These are phyloP conservation scores for Colletotrichum cuscutae DNA, from an alignment of 2,329 filamentous ascomycete species.

Conservation along the genomic window DNA sequence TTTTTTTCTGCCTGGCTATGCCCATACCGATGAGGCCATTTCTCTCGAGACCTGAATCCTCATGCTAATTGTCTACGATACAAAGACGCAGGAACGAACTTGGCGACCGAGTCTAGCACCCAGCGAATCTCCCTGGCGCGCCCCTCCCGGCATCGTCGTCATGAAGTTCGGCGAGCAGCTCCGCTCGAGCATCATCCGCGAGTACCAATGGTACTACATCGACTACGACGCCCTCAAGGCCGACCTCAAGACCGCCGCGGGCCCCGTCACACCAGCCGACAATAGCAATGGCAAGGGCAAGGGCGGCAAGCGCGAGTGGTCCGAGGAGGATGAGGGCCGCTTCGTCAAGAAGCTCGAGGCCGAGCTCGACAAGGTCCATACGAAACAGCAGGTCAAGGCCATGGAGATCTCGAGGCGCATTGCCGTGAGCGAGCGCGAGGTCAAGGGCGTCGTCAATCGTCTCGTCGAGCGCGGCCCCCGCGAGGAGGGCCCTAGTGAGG, in stretches of 20 bases:
- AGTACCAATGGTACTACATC: constrained; percentile 99
- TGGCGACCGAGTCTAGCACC: constrained; percentile 50
- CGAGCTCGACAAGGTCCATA: constrained; percentile 97
- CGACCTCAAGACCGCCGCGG: constrained; percentile 80
- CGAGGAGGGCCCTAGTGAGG: constrained; percentile 77
- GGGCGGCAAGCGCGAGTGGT: constrained; percentile 71
- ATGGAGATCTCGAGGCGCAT: constrained; percentile 95
- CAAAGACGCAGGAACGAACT: constrained; percentile 53
- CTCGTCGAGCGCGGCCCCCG: constrained; percentile 71
- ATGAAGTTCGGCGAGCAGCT: constrained; percentile 97
- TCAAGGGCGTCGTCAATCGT: constrained; percentile 84
- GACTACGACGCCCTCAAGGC: constrained; percentile 94
- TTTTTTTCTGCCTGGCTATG: not conserved
- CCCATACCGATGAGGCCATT: constrained; percentile 5
- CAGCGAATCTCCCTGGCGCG: constrained; percentile 42
- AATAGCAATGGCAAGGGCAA: constrained; percentile 42
- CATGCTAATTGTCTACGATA: constrained; percentile 66
- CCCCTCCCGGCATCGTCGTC: constrained; percentile 64
- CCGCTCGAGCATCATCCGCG: constrained; percentile 92
- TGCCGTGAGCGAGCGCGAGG: constrained; percentile 86
- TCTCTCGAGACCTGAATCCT: constrained; percentile 12
- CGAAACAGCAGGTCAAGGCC: constrained; percentile 96
- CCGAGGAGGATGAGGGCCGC: constrained; percentile 87
- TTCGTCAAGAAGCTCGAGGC: constrained; percentile 89
- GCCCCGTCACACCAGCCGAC: constrained; percentile 46